These are phyloP conservation scores for Scalesia atractyloides DNA, from an alignment of 129 eudicot genomes.

Conservation along the genomic window DNA sequence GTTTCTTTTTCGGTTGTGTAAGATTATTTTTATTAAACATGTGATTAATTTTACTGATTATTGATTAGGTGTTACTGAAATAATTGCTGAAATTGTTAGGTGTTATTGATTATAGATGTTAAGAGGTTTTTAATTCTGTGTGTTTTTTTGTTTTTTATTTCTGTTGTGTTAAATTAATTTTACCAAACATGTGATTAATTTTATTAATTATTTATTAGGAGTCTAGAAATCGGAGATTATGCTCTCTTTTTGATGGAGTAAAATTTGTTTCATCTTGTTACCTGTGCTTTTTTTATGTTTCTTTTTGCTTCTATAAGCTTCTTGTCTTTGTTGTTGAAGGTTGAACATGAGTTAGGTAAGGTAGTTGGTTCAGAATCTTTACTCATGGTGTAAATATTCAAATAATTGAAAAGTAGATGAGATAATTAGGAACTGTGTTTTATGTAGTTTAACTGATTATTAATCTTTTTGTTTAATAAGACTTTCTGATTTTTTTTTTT, in stretches of 20 bases:
- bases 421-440: conserved; percentile 8
- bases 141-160: too few species aligned
- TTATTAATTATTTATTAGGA: conserved; percentile 25
- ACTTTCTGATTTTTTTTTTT: background rate
- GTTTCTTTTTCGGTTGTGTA: conserved; percentile 9
- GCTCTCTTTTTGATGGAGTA: conserved; percentile 14
- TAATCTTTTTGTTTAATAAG: background rate
- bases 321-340: conserved; percentile 28
- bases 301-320: conserved; percentile 19
- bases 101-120: too few species aligned
- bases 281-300: conserved; percentile 22
- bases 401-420: conserved; percentile 12
- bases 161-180: too few species aligned
- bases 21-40: background rate
- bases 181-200: too few species aligned
- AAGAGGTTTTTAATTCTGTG: background rate
- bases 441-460: conserved; percentile 9
- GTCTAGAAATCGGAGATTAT: conserved; percentile 8
- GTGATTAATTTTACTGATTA: conserved; percentile 21
- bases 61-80: too few species aligned
- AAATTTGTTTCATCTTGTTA: conserved; percentile 15
- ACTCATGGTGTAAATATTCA: conserved; percentile 20
- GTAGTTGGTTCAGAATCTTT: conserved; percentile 40
- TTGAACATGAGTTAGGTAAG: conserved; percentile 39
- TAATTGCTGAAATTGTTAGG: too few species aligned